These are phyloP conservation scores for Diaporthe humulicola DNA, from an alignment of 2,329 filamentous ascomycete species.

Conservation along the genomic window DNA sequence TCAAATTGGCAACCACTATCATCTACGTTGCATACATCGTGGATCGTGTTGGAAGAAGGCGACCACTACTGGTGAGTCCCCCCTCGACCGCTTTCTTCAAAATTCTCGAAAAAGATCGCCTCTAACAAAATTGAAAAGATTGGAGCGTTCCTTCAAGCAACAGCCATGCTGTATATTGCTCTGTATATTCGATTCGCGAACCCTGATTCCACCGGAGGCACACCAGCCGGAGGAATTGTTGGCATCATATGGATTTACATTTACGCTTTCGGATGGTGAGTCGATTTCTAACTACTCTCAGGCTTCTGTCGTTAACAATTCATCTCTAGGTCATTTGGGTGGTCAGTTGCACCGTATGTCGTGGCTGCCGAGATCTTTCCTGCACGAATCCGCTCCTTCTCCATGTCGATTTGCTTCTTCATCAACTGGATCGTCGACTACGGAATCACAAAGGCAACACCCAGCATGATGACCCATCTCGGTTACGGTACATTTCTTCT, in stretches of 20 bases:
- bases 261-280: constrained; percentile 46
- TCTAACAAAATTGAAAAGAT: background rate
- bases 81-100: background rate
- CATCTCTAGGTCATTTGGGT: constrained; percentile 42
- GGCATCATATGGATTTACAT: constrained; percentile 54
- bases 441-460: constrained; percentile 49
- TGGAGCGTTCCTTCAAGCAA: constrained; percentile 44
- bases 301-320: constrained; percentile 33
- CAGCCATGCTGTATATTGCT: constrained; percentile 48
- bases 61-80: constrained; percentile 43
- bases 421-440: constrained; percentile 53
- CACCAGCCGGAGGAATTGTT: constrained; percentile 54
- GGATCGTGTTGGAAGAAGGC: constrained; percentile 45
- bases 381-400: constrained; percentile 48
- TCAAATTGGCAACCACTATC: constrained; percentile 45
- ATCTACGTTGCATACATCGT: constrained; percentile 46
- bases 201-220: constrained; percentile 48
- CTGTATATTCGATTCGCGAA: constrained; percentile 52
- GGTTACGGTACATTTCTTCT: constrained; percentile 53
- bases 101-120: background rate
- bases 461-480: constrained; percentile 52
- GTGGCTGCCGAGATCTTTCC: constrained; percentile 52
- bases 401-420: constrained; percentile 47
- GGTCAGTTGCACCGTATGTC: constrained; percentile 46
- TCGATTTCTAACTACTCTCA: background rate